phyloP scores from a whole-genome alignment of 768 basidiomycete species.

The Termitomyces sp. region DNA sequence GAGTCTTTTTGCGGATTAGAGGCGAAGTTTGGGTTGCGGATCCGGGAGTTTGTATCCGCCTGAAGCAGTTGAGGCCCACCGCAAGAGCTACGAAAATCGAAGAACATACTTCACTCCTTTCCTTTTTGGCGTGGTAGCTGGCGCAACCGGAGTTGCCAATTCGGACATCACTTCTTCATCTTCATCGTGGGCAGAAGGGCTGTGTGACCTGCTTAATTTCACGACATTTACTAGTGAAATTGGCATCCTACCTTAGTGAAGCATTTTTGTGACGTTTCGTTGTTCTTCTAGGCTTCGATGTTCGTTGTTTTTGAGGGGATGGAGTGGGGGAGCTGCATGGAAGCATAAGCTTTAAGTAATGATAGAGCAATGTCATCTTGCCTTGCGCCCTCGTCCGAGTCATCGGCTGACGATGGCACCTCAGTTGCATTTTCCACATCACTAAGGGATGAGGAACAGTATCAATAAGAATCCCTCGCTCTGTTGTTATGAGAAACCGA shows the following conservation, averaged over 20 bases:
- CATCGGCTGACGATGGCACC: constrained; percentile 6
- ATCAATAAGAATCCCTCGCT: constrained; percentile 11
- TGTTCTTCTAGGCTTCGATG: constrained; percentile 1
- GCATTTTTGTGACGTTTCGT: neutral
- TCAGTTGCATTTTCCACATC: constrained; percentile 8
- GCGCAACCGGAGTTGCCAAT: constrained; percentile 12
- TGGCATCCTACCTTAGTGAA: constrained; percentile 1
- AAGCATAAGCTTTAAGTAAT: neutral
- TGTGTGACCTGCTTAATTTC: neutral
- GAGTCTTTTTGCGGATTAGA: constrained; percentile 22
- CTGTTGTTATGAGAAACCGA: neutral
- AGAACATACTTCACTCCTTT: constrained; percentile 27
- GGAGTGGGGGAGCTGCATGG: constrained; percentile 22
- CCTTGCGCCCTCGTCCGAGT: constrained; percentile 6
- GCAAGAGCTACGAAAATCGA: neutral
- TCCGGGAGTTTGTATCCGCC: constrained; percentile 22
- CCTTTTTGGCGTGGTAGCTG: constrained; percentile 24
- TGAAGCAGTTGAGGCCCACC: constrained; percentile 4
- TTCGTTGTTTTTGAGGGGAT: constrained; percentile 13
- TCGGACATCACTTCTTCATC: constrained; percentile 17
- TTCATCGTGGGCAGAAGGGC: neutral
- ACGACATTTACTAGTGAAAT: constrained; percentile 1
- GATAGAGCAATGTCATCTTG: neutral
- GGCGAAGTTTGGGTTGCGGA: constrained; percentile 23
- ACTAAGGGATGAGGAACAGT: constrained; percentile 9